Percentiles rank a stretch among this genome's conserved stretches.
Conservation (phyloP, 2,329 filamentous ascomycete species). For the Aspergillus sp. region DNA sequence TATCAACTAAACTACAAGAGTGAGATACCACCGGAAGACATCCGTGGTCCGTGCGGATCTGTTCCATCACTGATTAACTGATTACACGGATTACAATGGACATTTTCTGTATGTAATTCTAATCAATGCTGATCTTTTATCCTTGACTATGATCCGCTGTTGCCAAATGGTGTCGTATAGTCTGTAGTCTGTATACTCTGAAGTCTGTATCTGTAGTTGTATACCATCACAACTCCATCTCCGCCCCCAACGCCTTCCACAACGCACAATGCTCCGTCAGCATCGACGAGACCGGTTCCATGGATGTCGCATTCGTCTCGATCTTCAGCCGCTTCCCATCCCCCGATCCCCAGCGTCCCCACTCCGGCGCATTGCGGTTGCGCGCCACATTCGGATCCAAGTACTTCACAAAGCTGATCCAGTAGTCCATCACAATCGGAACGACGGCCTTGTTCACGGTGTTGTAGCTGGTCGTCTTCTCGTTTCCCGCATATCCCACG, state of each 20-base stretch:
- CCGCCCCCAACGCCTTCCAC: background rate
- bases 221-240: conserved; percentile 1
- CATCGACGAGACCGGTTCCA: conserved; percentile 3
- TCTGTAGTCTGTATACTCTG: background rate
- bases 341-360: conserved; percentile 4
- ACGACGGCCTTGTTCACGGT: conserved; percentile 32
- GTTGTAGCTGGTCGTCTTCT: conserved; percentile 27
- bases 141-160: too few relatives aligned
- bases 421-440: conserved; percentile 40
- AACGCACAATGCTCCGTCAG: background rate
- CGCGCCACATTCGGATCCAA: conserved; percentile 31
- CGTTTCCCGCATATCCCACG: conserved; percentile 29
- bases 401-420: conserved; percentile 43
- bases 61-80: too few relatives aligned
- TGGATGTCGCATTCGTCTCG: conserved; percentile 9
- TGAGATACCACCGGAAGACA: too few relatives aligned
- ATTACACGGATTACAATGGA: too few relatives aligned
- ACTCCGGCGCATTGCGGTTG: background rate
- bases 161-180: background rate
- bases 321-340: conserved; percentile 4
- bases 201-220: background rate
- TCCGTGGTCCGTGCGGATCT: background rate
- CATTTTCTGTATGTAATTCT: too few relatives aligned
- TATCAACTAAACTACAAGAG: background rate
- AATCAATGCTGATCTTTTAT: too few relatives aligned